Base-by-base conservation (phyloP, 176 grass and related monocot genomes). In the Aegilops umbellulata region DNA sequence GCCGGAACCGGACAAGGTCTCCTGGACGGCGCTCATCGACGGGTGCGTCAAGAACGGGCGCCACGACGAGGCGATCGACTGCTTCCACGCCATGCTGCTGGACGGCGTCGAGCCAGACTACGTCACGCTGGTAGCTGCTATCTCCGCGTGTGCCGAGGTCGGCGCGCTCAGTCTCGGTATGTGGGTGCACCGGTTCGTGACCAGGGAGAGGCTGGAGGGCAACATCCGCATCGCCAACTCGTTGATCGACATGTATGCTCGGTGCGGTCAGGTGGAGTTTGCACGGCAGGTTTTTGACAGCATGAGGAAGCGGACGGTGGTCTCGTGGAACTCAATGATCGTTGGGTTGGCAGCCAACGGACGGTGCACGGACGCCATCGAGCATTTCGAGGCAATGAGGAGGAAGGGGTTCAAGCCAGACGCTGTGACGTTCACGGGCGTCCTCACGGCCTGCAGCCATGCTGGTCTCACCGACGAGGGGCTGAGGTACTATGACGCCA, bases 271-370 rank as follows among this genome's bases (percentile, higher is more conserved):
- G 29, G 88, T 81, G 60, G 81, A 89, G 70, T 62, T 90, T 12
- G 93, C 95, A 34, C 44, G 47, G 26, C 91, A 92, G 51, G 60
- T 95, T 82, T 98, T 95, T 64, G 27, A 29, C 4, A 68, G 36
- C 19, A 92, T 86, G 80, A 53, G 47, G 60, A 87, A 92, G 23
- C 87, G 83, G 61, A 98, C 89, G 3, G 73, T 92, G 70, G 83
- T 98, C 7, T 85, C 92, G 1, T 92, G 91, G 89, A 95, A 92
- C 85, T 89, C 89, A 7, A 94, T 92, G 77, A 83, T 95, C 13
- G 89, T 90, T 2, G 83, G 89, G 22, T 74, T 95, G 11, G 88
- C 89, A 0, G 83, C 81, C 13, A 94, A 94, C 7, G 90, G 88
- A 10, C 82, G 53, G 2, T 91, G 91, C 44, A 26, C 49, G 3